Evolutionary conservation across 257 asterid genomes (phyloP), one percentile per base, ranked within the genome.

Genomic region (Thymus mandschuricus): DNA sequence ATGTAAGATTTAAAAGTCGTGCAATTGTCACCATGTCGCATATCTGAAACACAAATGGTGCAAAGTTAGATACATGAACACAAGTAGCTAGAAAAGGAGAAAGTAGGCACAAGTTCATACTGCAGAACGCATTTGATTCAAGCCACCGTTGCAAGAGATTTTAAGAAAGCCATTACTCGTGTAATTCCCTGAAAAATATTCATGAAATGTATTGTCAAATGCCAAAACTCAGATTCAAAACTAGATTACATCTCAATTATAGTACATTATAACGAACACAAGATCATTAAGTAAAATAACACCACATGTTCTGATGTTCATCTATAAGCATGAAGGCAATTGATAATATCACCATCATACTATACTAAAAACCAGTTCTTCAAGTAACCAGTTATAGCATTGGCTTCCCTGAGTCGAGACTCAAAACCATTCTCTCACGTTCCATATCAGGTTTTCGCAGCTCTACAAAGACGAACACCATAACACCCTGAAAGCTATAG

Each of bases 41-140:
- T 61, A 95, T 95, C 99, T 95, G 82, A 72, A 79, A 80, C 60
- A 58, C 61, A 78, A 78, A 70, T 73, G 65, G 61, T 71, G 70
- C 66, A 13, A 73, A 8, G 54, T 80, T 65, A 72, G 66, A 40
- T 71, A 51, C 44, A 57, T 13, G 40, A 79, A 69, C 44, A 49
- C 70, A 64, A 56, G 30, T 51, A 60, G 52, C 35, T 65, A 46
- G 45, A 58, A 45, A 52, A 73, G 63, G 40, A 28, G 72, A 61
- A 45, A 35, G 45, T 9, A 44, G 57, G 34, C 55, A 75, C 11
- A n/a, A 72, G 68, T 76, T 61, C 89, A 3, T 69, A 95, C 99
- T 84, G 94, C 98, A 64, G 99, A 83, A 59, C 99, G 97, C 98
- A 92, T 92, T 82, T 92, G 98, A 81, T 92, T 92, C 90, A 92